Percentiles rank a stretch among this genome's conserved stretches.
phyloP scores from a whole-genome alignment of 305 asterid genomes.

The Caryopteris hybrid region DNA sequence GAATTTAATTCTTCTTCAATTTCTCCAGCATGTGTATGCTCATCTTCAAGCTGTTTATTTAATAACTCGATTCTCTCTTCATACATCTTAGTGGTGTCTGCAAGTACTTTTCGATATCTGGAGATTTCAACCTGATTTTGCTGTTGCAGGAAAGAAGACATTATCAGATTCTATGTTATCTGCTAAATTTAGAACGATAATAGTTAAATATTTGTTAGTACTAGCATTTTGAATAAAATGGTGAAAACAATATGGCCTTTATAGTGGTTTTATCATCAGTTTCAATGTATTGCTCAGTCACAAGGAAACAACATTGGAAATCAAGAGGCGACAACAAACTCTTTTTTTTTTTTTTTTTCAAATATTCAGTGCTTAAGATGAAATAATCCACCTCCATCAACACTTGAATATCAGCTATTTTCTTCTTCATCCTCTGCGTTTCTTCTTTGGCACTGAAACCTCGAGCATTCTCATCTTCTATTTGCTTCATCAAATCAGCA shows the following conservation, averaged over 20 bases:
- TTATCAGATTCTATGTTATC: slow-evolving; percentile 14
- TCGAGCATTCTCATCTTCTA: slow-evolving; percentile 34
- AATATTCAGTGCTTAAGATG: not conserved
- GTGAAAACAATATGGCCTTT: no score
- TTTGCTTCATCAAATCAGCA: slow-evolving; percentile 63
- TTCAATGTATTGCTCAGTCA: no score
- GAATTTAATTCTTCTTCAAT: slow-evolving; percentile 50
- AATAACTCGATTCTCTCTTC: slow-evolving; percentile 58
- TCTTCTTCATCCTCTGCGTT: slow-evolving; percentile 47
- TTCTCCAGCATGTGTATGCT: slow-evolving; percentile 33
- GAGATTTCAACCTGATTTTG: slow-evolving; percentile 56
- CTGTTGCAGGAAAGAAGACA: slow-evolving; percentile 26
- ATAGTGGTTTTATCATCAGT: no score
- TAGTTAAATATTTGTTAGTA: not conserved
- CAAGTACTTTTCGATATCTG: slow-evolving; percentile 51
- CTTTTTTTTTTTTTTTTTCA: no score
- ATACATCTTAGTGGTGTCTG: slow-evolving; percentile 72
- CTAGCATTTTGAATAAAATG: not conserved
- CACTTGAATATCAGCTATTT: slow-evolving; percentile 40
- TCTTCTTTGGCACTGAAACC: slow-evolving; percentile 47
- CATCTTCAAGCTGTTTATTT: slow-evolving; percentile 52
- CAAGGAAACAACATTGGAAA: not conserved
- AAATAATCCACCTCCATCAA: slow-evolving; percentile 51
- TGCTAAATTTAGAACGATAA: not conserved
- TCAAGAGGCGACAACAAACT: no score